phyloP scores from a whole-genome alignment of 176 grass and related monocot genomes.

The Lolium rigidum region DNA sequence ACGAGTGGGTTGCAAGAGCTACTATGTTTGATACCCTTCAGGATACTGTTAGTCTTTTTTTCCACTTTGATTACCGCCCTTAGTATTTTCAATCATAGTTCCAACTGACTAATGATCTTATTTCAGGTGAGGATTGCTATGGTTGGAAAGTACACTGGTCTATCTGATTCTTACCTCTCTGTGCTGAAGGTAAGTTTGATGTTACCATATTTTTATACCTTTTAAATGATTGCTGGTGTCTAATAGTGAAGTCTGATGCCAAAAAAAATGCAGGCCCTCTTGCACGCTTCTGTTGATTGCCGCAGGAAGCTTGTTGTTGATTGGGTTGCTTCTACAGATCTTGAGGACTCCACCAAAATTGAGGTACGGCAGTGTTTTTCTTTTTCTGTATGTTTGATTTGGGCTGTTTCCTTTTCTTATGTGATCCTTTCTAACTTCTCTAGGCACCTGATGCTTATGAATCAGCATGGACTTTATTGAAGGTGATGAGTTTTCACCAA shows the following conservation, averaged over 20 bases:
- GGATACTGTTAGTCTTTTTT: slow-evolving; percentile 58
- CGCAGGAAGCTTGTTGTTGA: slow-evolving; percentile 77
- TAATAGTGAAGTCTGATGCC: slow-evolving; percentile 28
- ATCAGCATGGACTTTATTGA: slow-evolving; percentile 66
- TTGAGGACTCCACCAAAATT: slow-evolving; percentile 64
- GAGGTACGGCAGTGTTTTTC: slow-evolving; percentile 50
- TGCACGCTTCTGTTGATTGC: slow-evolving; percentile 81
- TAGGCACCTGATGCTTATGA: slow-evolving; percentile 69
- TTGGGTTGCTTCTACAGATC: slow-evolving; percentile 76
- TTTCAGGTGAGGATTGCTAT: slow-evolving; percentile 76
- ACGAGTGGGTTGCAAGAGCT: slow-evolving; percentile 71
- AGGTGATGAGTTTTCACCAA: slow-evolving; percentile 39
- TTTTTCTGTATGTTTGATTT: not conserved
- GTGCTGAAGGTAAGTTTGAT: slow-evolving; percentile 65
- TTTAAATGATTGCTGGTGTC: not conserved
- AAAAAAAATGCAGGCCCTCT: slow-evolving; percentile 56
- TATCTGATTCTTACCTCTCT: slow-evolving; percentile 78
- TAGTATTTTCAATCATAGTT: slow-evolving; percentile 27
- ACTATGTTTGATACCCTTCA: slow-evolving; percentile 57
- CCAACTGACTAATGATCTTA: slow-evolving; percentile 2
- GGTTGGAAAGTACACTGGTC: slow-evolving; percentile 78
- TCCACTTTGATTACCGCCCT: slow-evolving; percentile 7
- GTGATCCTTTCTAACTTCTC: slow-evolving; percentile 27
- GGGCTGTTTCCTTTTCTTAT: slow-evolving; percentile 32
- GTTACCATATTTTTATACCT: not conserved